These are phyloP conservation scores for Epichloe festucae DNA, from an alignment of 2,329 filamentous ascomycete species.

Conservation along the genomic window DNA sequence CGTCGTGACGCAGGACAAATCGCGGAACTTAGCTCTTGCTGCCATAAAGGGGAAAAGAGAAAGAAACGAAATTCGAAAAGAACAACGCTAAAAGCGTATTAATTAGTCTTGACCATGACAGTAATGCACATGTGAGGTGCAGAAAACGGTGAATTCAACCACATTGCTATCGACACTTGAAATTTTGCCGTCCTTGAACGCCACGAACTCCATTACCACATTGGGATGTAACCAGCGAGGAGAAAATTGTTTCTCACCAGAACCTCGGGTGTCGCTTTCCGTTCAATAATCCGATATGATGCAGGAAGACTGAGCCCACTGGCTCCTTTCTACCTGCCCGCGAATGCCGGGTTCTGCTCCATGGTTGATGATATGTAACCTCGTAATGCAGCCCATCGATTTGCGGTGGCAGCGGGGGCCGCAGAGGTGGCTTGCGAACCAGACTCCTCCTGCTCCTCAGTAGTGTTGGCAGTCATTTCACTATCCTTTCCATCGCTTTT, in stretches of 20 bases:
- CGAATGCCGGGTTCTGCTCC: conserved; percentile 75
- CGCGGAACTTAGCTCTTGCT: not conserved
- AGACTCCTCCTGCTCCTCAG: not conserved
- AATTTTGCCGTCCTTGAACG: not conserved
- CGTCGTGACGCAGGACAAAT: not conserved
- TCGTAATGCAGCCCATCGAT: conserved; percentile 69
- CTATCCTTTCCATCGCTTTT: conserved; percentile 9
- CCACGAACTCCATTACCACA: not conserved
- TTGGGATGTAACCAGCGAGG: not conserved
- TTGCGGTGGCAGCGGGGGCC: conserved; percentile 30
- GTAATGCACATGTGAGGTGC: not conserved
- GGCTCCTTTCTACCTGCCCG: conserved; percentile 9
- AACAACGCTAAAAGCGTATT: not conserved
- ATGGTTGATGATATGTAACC: conserved; percentile 77
- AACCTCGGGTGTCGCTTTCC: too few species aligned
- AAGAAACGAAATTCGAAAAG: not conserved
- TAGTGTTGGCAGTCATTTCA: conserved; percentile 7
- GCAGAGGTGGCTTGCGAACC: not conserved
- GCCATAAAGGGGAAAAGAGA: not conserved
- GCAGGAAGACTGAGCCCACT: not conserved
- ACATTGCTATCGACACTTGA: not conserved
- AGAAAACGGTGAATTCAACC: not conserved
- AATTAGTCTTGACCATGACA: not conserved
- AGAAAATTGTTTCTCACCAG: too few species aligned
- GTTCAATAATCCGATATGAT: too few species aligned